Percentiles rank a stretch among this genome's conserved stretches.
Conservation (phyloP, 495 filamentous ascomycete species). For the Aspergillus incahuasiensis region DNA sequence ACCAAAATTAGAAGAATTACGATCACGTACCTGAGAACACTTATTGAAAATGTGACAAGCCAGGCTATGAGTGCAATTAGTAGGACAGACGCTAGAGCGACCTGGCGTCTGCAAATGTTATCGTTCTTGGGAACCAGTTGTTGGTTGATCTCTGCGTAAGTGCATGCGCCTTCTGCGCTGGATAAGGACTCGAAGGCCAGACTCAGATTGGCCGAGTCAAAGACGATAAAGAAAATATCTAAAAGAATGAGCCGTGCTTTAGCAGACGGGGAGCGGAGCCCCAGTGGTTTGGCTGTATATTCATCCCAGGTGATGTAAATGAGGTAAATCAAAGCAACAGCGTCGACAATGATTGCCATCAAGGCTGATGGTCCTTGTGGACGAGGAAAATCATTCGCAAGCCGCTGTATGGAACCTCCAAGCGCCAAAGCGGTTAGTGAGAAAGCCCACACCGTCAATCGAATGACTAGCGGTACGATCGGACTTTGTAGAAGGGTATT, state of each 20-base stretch:
- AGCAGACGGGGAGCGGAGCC: slow-evolving; percentile 71
- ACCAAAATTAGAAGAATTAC: background rate
- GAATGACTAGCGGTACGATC: slow-evolving; percentile 78
- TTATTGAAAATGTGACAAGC: slow-evolving; percentile 85
- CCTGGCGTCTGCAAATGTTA: slow-evolving; percentile 63
- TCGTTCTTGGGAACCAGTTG: slow-evolving; percentile 35
- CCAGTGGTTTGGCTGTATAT: slow-evolving; percentile 88
- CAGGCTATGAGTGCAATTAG: slow-evolving; percentile 82
- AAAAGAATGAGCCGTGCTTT: slow-evolving; percentile 86
- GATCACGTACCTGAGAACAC: slow-evolving; percentile 66
- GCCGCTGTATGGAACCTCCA: slow-evolving; percentile 66
- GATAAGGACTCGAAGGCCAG: slow-evolving; percentile 81
- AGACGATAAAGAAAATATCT: slow-evolving; percentile 93
- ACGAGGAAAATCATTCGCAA: slow-evolving; percentile 42
- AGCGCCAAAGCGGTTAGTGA: slow-evolving; percentile 78
- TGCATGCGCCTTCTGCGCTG: slow-evolving; percentile 64
- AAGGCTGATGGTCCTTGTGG: slow-evolving; percentile 68
- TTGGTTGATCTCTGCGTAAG: slow-evolving; percentile 34
- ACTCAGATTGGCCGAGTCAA: slow-evolving; percentile 86
- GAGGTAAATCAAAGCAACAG: slow-evolving; percentile 81
- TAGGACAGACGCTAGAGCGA: slow-evolving; percentile 73
- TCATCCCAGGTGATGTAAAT: slow-evolving; percentile 95
- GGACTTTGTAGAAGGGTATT: slow-evolving; percentile 67
- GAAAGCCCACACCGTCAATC: slow-evolving; percentile 76
- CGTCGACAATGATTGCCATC: slow-evolving; percentile 89